Evolutionary conservation across 2,329 filamentous ascomycete genomes (phyloP).

Genomic region (Fusarium xylarioides): DNA sequence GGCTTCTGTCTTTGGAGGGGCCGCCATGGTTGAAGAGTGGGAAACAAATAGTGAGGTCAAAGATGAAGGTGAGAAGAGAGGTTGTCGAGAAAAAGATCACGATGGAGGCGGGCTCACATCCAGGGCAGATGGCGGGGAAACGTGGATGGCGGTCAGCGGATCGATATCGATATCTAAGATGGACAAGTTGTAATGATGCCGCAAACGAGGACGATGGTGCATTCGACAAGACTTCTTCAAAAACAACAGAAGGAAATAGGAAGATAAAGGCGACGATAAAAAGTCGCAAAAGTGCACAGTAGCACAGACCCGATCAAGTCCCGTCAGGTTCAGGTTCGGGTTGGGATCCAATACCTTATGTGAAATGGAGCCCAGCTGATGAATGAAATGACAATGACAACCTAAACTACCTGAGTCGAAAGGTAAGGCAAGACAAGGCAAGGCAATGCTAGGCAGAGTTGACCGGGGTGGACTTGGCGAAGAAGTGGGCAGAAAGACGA

Average conservation of each 20-base stretch:
- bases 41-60: neutral
- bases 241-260: neutral
- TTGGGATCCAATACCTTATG: constrained; percentile 27
- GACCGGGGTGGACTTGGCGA: constrained; percentile 26
- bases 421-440: neutral
- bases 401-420: constrained; percentile 3
- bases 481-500: constrained; percentile 29
- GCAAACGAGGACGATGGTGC: constrained; percentile 27
- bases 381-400: constrained; percentile 20
- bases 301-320: constrained; percentile 3
- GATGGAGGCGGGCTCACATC: constrained; percentile 29
- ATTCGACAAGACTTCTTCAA: constrained; percentile 7
- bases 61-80: constrained; percentile 1
- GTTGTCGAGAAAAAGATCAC: neutral
- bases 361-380: constrained; percentile 33
- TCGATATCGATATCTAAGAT: constrained; percentile 21
- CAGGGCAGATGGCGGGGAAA: constrained; percentile 33
- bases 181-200: constrained; percentile 6
- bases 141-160: constrained; percentile 33
- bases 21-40: constrained; percentile 35
- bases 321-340: constrained; percentile 12
- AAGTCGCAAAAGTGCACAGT: constrained; percentile 2
- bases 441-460: constrained; percentile 18
- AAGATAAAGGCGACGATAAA: constrained; percentile 6
- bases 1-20: constrained; percentile 37